Conservation (phyloP, 179 eudicot species). For the Amaranthus tricolor region DNA sequence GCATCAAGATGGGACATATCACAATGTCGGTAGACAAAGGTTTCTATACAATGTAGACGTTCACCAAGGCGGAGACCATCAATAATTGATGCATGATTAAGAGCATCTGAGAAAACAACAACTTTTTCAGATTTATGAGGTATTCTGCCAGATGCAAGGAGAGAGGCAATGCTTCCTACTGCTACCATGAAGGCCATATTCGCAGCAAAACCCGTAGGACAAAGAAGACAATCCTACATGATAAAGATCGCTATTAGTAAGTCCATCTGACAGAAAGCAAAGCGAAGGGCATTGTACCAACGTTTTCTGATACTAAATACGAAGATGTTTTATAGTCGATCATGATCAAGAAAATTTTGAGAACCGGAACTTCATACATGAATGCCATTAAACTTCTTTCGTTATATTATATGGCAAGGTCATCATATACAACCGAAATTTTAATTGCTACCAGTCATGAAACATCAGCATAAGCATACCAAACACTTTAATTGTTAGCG, state of each 20-base stretch:
- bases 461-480: too few species aligned
- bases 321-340: background rate
- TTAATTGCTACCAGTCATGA: too few species aligned
- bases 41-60: slow-evolving; percentile 56
- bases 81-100: slow-evolving; percentile 95
- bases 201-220: slow-evolving; percentile 98
- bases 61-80: slow-evolving; percentile 97
- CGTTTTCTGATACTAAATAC: slow-evolving; percentile 3
- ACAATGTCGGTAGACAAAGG: slow-evolving; percentile 81
- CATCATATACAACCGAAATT: too few species aligned
- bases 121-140: slow-evolving; percentile 52
- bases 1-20: slow-evolving; percentile 82
- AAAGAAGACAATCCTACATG: slow-evolving; percentile 94
- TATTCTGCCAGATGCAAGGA: slow-evolving; percentile 46
- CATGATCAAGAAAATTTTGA: background rate
- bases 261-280: slow-evolving; percentile 1
- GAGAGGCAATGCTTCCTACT: slow-evolving; percentile 73
- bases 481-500: too few species aligned
- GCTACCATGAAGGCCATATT: slow-evolving; percentile 96
- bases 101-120: slow-evolving; percentile 92
- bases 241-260: slow-evolving; percentile 35
- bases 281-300: background rate
- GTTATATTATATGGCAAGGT: background rate
- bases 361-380: background rate
- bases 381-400: background rate